phyloP scores from a whole-genome alignment of 2,329 filamentous ascomycete genomes.

The Stemphylium beticola region DNA sequence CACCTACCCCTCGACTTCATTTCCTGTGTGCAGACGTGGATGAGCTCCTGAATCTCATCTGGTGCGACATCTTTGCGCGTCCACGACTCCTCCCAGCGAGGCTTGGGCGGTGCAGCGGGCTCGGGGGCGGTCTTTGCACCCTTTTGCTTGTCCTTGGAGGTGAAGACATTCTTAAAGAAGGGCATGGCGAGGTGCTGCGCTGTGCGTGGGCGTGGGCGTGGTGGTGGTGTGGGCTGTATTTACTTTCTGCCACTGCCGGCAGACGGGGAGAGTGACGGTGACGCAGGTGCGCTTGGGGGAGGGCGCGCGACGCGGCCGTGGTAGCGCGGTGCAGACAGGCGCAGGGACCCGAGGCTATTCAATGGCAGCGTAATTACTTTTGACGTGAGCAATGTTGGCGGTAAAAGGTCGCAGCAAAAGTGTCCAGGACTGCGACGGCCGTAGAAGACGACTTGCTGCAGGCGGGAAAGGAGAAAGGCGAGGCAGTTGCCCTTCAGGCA shows the following conservation, averaged over 20 bases:
- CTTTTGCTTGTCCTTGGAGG: conserved; percentile 43
- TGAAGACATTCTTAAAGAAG: conserved; percentile 50
- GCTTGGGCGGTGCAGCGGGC: conserved; percentile 63
- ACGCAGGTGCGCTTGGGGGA: conserved; percentile 13
- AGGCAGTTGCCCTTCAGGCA: conserved; percentile 19
- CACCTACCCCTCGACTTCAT: conserved; percentile 87
- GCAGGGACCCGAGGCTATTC: conserved; percentile 22
- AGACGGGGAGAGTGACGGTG: conserved; percentile 17
- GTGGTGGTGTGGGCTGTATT: conserved; percentile 15
- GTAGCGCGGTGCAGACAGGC: conserved; percentile 14
- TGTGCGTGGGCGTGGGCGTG: conserved; percentile 22
- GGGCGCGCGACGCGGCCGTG: conserved; percentile 17
- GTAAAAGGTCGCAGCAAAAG: not conserved
- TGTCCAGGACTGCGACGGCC: not conserved
- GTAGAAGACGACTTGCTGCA: conserved; percentile 2
- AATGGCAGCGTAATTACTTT: conserved; percentile 7
- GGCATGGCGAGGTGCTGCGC: conserved; percentile 37
- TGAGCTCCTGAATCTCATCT: conserved; percentile 87
- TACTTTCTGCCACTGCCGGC: conserved; percentile 25
- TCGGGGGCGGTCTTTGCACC: conserved; percentile 37
- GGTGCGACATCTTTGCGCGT: conserved; percentile 80
- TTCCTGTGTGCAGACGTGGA: conserved; percentile 84
- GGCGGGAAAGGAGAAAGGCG: conserved; percentile 26
- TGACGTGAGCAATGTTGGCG: conserved; percentile 6
- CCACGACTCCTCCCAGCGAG: conserved; percentile 88